Conservation (phyloP, 2,329 filamentous ascomycete genomes). For the Paracoccidioides brasiliensis region DNA sequence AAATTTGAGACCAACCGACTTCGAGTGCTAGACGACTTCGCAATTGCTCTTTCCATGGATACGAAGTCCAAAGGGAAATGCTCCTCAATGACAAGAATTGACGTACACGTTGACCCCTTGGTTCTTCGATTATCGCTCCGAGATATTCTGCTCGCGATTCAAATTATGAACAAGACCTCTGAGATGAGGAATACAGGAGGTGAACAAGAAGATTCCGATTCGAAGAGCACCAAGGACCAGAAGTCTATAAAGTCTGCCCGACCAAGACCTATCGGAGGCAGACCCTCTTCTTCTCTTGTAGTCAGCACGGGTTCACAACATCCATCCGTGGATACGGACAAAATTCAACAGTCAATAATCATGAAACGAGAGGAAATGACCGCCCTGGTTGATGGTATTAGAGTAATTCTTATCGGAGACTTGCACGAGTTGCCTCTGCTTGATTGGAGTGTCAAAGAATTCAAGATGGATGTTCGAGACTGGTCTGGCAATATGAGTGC, state of each 20-base stretch:
- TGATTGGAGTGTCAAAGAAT: slow-evolving; percentile 85
- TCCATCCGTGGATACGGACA: slow-evolving; percentile 3
- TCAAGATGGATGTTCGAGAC: slow-evolving; percentile 70
- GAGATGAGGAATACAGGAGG: slow-evolving; percentile 55
- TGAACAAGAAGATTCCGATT: slow-evolving; percentile 40
- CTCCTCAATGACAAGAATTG: slow-evolving; percentile 59
- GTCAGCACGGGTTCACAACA: neutral
- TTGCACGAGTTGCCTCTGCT: slow-evolving; percentile 89
- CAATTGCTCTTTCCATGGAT: slow-evolving; percentile 78
- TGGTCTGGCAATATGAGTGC: slow-evolving; percentile 84
- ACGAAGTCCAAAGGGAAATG: slow-evolving; percentile 47
- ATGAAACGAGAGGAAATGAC: slow-evolving; percentile 66
- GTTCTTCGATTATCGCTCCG: slow-evolving; percentile 81
- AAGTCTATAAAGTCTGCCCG: slow-evolving; percentile 4
- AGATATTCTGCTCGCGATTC: slow-evolving; percentile 85
- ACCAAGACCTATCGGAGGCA: neutral
- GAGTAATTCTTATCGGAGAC: slow-evolving; percentile 89
- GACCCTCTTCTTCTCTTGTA: neutral
- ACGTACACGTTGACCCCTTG: slow-evolving; percentile 78
- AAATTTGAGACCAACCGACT: slow-evolving; percentile 82
- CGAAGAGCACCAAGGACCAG: slow-evolving; percentile 36
- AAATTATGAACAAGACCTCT: slow-evolving; percentile 81
- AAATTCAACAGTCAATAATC: slow-evolving; percentile 34
- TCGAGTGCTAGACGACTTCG: slow-evolving; percentile 93
- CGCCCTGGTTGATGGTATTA: slow-evolving; percentile 74